These are phyloP conservation scores for Hypomyces rosellus DNA, from an alignment of 2,329 filamentous ascomycete genomes.

Conservation along the genomic window DNA sequence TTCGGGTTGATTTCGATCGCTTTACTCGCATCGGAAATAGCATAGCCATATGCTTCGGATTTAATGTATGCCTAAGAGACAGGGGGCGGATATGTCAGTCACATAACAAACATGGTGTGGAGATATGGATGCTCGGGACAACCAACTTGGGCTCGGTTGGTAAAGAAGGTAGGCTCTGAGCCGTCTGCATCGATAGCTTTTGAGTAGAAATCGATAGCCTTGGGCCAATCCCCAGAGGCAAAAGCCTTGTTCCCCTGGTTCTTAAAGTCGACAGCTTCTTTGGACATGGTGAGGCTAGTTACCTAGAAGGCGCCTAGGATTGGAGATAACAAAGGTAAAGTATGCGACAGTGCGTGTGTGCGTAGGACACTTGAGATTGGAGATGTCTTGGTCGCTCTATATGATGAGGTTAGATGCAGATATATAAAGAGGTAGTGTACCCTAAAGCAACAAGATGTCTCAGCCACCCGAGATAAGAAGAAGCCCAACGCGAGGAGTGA, in stretches of 20 bases:
- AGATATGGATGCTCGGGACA: slow-evolving; percentile 11
- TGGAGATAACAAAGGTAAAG: slow-evolving; percentile 4
- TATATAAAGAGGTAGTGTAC: too few relatives aligned
- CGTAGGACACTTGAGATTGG: slow-evolving; percentile 2
- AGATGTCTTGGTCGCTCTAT: neutral
- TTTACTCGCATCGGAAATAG: slow-evolving; percentile 82
- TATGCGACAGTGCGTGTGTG: slow-evolving; percentile 8
- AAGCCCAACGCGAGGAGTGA: neutral
- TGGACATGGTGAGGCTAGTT: slow-evolving; percentile 30
- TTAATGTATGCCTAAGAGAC: slow-evolving; percentile 76
- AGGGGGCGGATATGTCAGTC: slow-evolving; percentile 33
- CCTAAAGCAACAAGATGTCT: too few relatives aligned
- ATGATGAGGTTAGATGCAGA: too few relatives aligned
- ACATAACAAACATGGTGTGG: slow-evolving; percentile 31
- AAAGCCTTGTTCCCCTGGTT: slow-evolving; percentile 94
- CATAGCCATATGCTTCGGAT: slow-evolving; percentile 89
- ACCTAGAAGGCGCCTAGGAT: neutral
- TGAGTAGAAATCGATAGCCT: slow-evolving; percentile 75
- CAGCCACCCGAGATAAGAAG: neutral
- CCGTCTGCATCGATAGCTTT: slow-evolving; percentile 81
- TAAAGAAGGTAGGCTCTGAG: slow-evolving; percentile 82
- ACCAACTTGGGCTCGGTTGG: slow-evolving; percentile 87
- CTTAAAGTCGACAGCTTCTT: slow-evolving; percentile 78
- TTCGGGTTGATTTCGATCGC: slow-evolving; percentile 83
- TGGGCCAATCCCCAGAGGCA: slow-evolving; percentile 75